Evolutionary conservation across 163 green algal genomes (phyloP).

Genomic region (Scenedesmus sp.): DNA sequence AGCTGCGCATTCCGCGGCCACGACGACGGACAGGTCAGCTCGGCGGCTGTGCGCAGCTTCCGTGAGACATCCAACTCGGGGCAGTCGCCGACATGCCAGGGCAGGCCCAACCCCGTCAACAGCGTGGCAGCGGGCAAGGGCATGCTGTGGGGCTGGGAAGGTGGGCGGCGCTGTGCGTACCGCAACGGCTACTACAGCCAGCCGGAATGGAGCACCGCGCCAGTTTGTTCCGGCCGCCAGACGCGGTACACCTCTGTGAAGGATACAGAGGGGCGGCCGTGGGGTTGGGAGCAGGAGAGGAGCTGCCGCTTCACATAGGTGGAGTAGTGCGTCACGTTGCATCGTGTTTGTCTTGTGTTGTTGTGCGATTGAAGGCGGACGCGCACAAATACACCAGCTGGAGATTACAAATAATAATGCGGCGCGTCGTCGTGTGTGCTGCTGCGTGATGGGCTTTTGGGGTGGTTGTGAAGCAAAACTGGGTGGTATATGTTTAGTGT

Average conservation of each 20-base stretch:
- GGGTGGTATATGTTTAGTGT: too few relatives aligned
- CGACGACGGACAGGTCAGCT: background rate
- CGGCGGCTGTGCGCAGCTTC: background rate
- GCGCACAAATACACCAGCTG: too few relatives aligned
- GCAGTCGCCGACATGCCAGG: background rate
- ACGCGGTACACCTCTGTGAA: background rate
- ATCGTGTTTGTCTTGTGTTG: too few relatives aligned
- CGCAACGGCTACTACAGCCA: background rate
- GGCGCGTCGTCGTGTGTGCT: too few relatives aligned
- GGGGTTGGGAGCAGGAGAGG: conserved; percentile 21
- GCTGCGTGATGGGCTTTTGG: too few relatives aligned
- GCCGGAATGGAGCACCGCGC: conserved; percentile 12
- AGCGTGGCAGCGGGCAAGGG: conserved; percentile 2
- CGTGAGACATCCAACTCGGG: background rate
- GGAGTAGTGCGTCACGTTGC: too few relatives aligned
- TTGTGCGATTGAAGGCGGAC: too few relatives aligned
- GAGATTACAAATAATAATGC: too few relatives aligned
- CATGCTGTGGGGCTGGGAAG: conserved; percentile 36
- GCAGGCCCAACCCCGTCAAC: background rate
- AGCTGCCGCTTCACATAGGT: conserved; percentile 20
- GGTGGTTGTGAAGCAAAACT: too few relatives aligned
- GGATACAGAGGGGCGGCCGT: conserved; percentile 7
- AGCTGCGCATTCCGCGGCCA: conserved; percentile 35
- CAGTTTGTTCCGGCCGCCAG: background rate
- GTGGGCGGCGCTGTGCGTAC: background rate